These are phyloP conservation scores for Phytophthora nicotianae DNA, from an alignment of 352 stramenopile genomes.

Conservation along the genomic window DNA sequence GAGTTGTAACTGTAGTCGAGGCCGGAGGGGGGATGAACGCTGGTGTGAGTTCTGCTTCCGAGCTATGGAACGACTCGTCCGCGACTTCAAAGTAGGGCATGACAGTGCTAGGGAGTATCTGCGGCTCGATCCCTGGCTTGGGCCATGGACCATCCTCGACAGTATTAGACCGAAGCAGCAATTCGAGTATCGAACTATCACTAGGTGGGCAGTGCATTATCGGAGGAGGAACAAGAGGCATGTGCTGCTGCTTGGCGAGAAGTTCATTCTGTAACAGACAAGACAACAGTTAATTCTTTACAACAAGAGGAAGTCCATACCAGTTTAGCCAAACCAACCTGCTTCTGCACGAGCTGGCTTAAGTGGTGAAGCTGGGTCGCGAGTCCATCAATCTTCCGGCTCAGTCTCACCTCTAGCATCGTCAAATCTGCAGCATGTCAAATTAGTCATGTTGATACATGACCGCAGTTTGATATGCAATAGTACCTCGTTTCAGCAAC, in stretches of 20 bases:
- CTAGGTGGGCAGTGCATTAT: conserved; percentile 21
- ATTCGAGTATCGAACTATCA: conserved; percentile 61
- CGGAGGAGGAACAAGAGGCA: conserved; percentile 26
- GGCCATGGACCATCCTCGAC: conserved; percentile 46
- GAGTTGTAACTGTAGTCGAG: conserved; percentile 16
- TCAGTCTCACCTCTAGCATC: conserved; percentile 64
- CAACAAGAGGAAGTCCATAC: neutral
- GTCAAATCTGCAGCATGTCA: conserved; percentile 47
- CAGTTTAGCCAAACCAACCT: conserved; percentile 23
- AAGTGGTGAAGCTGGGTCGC: conserved; percentile 60
- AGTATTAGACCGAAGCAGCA: conserved; percentile 59
- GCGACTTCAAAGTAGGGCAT: conserved; percentile 57
- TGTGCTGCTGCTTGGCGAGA: conserved; percentile 45
- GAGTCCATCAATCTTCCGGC: conserved; percentile 56
- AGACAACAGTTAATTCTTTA: conserved; percentile 11
- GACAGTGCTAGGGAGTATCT: conserved; percentile 26
- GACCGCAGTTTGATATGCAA: neutral
- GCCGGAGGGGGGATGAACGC: conserved; percentile 37
- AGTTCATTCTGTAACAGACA: conserved; percentile 46
- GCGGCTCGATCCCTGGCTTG: conserved; percentile 18
- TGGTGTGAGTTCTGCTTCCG: conserved; percentile 38
- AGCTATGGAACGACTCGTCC: conserved; percentile 50
- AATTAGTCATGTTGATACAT: neutral
- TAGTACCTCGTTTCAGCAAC: conserved; percentile 60
- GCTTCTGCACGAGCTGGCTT: conserved; percentile 66